Conservation (phyloP, 1,284 basidiomycete genomes). For the Irpex sp. region DNA sequence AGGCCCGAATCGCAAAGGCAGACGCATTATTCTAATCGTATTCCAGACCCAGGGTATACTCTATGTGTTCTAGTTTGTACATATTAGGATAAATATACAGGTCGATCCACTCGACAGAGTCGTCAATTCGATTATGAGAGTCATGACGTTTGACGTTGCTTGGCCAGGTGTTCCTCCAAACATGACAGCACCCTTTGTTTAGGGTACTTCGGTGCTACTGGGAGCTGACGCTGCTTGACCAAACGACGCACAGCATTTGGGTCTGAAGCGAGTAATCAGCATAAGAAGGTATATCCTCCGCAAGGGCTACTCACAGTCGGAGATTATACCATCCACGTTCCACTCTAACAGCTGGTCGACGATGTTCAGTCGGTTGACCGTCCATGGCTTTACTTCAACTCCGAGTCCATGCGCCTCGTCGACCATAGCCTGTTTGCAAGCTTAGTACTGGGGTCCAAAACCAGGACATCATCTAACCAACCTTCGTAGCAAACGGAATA, state of each 20-base stretch:
- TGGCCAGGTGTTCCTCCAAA: conserved; percentile 39
- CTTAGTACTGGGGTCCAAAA: neutral
- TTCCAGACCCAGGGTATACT: neutral
- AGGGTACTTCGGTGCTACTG: conserved; percentile 49
- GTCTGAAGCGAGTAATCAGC: conserved; percentile 24
- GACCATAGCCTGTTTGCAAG: conserved; percentile 47
- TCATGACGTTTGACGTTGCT: conserved; percentile 14
- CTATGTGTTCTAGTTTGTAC: conserved; percentile 2
- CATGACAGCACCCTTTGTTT: conserved; percentile 53
- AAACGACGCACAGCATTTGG: conserved; percentile 50
- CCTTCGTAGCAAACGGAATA: conserved; percentile 53
- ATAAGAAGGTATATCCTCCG: conserved; percentile 20
- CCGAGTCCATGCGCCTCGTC: conserved; percentile 57
- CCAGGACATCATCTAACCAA: neutral
- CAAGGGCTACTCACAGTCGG: conserved; percentile 37
- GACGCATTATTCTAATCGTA: neutral
- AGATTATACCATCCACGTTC: conserved; percentile 69
- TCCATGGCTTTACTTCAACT: conserved; percentile 66
- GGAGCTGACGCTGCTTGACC: conserved; percentile 42
- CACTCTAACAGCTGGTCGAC: conserved; percentile 52
- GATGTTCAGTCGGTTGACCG: conserved; percentile 55
- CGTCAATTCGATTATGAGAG: neutral
- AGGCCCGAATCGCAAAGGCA: neutral
- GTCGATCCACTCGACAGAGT: neutral
- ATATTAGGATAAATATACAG: neutral